Percentiles rank a stretch among this genome's conserved stretches.
phyloP scores from a whole-genome alignment of 2,329 filamentous ascomycete genomes.

The Calonectria crousiana region DNA sequence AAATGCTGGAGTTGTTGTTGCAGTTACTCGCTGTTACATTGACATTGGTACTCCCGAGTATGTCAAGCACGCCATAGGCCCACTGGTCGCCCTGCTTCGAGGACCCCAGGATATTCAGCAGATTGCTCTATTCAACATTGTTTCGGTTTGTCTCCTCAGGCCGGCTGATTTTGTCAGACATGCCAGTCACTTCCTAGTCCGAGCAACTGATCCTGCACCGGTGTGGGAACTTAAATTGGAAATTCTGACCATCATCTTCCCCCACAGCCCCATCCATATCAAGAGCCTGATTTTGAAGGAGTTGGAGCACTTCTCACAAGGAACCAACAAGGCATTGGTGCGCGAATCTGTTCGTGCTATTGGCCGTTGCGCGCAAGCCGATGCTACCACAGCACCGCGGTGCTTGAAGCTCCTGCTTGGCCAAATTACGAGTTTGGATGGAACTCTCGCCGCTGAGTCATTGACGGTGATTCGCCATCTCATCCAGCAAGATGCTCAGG shows the following conservation, averaged over 20 bases:
- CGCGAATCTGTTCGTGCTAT: slow-evolving; percentile 93
- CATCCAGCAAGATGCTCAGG: slow-evolving; percentile 88
- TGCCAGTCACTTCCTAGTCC: slow-evolving; percentile 89
- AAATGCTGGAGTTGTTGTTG: slow-evolving; percentile 92
- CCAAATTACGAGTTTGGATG: slow-evolving; percentile 90
- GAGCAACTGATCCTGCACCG: slow-evolving; percentile 80
- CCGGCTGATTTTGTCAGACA: slow-evolving; percentile 89
- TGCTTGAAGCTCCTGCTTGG: slow-evolving; percentile 87
- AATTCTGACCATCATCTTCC: slow-evolving; percentile 90
- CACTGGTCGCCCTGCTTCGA: slow-evolving; percentile 86
- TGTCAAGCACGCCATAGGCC: slow-evolving; percentile 81
- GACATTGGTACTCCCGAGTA: slow-evolving; percentile 86
- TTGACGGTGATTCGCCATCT: slow-evolving; percentile 95
- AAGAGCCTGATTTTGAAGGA: slow-evolving; percentile 93
- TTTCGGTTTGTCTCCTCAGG: slow-evolving; percentile 84
- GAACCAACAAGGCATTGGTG: slow-evolving; percentile 79
- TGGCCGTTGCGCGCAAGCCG: slow-evolving; percentile 89
- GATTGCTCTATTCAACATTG: slow-evolving; percentile 92
- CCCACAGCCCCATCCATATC: slow-evolving; percentile 78
- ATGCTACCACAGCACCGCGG: slow-evolving; percentile 76
- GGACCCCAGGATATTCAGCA: slow-evolving; percentile 89
- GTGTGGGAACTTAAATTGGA: slow-evolving; percentile 96
- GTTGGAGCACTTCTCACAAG: slow-evolving; percentile 90
- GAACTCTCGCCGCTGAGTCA: slow-evolving; percentile 89
- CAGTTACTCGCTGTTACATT: slow-evolving; percentile 86